Base-by-base conservation (phyloP, 768 basidiomycete species). In the Phaeotremella fagi region DNA sequence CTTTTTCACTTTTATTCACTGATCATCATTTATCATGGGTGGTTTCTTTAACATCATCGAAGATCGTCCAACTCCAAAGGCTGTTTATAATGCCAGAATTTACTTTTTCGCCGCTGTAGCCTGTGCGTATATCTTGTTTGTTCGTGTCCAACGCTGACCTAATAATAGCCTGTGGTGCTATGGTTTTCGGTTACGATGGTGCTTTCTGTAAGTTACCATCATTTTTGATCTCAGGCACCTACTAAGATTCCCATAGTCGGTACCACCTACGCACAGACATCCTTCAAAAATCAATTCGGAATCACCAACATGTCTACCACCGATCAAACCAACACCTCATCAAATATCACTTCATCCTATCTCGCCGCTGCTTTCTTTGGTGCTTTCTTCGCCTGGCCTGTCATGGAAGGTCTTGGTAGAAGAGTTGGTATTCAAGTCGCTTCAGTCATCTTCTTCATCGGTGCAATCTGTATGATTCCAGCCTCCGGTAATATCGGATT, bases 321-420 rank as follows among this genome's bases (percentile, higher is more conserved):
- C 0, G 60, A 77, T 33, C 61, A 77, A 42, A 70, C 75, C 23
- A 48, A 68, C 23, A 71, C 77, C 42, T 76, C 75, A 3, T 75
- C 78, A 9, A 80, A 80, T 55, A 76, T 80, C 29, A 79, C 80
- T 16, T 78, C 79, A 7, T 62, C 75, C 9, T 80, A 76, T 62
- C 79, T 80, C 52, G 80, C 76, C 9, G 78, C 31, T 72, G 72
- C 58, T 76, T 81, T 64, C 70, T 65, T 68, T 43, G 64, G 64
- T n/a, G 59, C 61, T 15, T 35, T 61, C 28, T 52, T 51, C 35
- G 49, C 49, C n/a, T 66, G 64, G 57, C 59, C 58, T 28, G 74
- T 77, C 23, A 77, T 77, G 48, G 78, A 77, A 54, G 76, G 61
- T 49, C 67, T 61, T 9, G 79, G 80, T 4, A 74, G 78, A 23